Evolutionary conservation across 345 rosid genomes (phyloP), one percentile per base, ranked within the genome.

Genomic region (Euphorbia lathyris): DNA sequence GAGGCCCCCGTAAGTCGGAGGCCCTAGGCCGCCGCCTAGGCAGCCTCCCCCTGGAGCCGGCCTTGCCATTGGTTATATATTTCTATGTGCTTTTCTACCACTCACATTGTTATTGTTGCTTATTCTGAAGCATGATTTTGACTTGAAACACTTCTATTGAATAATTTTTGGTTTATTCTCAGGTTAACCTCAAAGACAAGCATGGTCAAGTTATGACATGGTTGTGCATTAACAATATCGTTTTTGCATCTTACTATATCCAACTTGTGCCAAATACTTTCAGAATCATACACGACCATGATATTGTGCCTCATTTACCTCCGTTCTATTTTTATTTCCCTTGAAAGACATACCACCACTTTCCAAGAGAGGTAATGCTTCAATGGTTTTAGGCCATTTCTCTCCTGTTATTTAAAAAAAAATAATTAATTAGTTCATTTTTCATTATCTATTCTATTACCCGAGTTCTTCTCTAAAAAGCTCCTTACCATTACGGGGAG

Each of bases 241-340:
- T 57, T 58, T 95, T 95, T 81, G 85, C 97, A 73, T 78, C 92
- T 30, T 92, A 76, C 77, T 90, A 92, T 65, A 81, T 82, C 67
- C 70, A 82, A 58, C 82, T 83, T 66, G 90, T 95, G 63, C 97
- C 96, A 6, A 79, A 92, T 73, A 81, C 92, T 16, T 79, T 90
- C 65, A 83, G 99, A 63, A 88, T 95, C 56, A 85, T 88, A 27
- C 85, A 92, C 81, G 91, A 79, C 7, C 90, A 78, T 71, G 99
- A 95, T 74, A 88, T 92, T 1, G 99, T 95, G 30, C 97, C 99
- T 68, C 99, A 95, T 69, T 74, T 95, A 72, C 99, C 97, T 59
- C 99, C 99, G 19, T 95, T 86, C 77, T 89, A 76, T 58, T 65
- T 77, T 55, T 77, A 34, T 72, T 88, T 92, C 77, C 92, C 97